Conservation (phyloP, 2,329 filamentous ascomycete species). For the Penicillium sp. region DNA sequence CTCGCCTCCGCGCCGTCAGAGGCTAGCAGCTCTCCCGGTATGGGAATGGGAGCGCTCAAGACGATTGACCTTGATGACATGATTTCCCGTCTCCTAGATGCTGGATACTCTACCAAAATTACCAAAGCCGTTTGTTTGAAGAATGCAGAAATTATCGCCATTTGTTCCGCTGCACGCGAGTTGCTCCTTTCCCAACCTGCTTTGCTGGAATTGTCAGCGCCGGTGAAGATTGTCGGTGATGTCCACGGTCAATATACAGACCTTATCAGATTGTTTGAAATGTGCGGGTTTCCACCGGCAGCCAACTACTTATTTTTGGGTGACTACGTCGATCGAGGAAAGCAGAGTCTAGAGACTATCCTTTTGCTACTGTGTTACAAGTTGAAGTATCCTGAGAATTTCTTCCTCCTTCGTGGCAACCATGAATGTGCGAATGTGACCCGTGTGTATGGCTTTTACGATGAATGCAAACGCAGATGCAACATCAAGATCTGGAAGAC, state of each 20-base stretch:
- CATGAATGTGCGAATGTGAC: constrained; percentile 97
- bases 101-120: constrained; percentile 92
- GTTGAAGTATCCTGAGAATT: constrained; percentile 95
- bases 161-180: constrained; percentile 85
- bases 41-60: constrained; percentile 88
- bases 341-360: constrained; percentile 94
- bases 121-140: constrained; percentile 97
- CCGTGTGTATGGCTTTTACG: constrained; percentile 94
- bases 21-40: constrained; percentile 50
- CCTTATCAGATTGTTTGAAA: constrained; percentile 93
- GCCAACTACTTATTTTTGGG: constrained; percentile 93
- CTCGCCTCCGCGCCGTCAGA: constrained; percentile 39
- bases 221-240: constrained; percentile 96
- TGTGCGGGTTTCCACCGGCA: constrained; percentile 92
- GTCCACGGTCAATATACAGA: constrained; percentile 97
- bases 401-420: constrained; percentile 90
- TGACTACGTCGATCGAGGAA: constrained; percentile 94
- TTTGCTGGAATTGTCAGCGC: constrained; percentile 83
- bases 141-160: constrained; percentile 93
- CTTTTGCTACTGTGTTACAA: constrained; percentile 92
- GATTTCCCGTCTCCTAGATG: constrained; percentile 89
- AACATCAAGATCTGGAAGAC: constrained; percentile 99
- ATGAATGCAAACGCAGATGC: constrained; percentile 93
- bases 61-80: constrained; percentile 94
- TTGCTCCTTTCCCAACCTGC: constrained; percentile 88